Percentiles rank a stretch among this genome's conserved stretches.
These are phyloP conservation scores for Massariosphaeria phaeospora DNA, from an alignment of 495 filamentous ascomycete species.

Conservation along the genomic window DNA sequence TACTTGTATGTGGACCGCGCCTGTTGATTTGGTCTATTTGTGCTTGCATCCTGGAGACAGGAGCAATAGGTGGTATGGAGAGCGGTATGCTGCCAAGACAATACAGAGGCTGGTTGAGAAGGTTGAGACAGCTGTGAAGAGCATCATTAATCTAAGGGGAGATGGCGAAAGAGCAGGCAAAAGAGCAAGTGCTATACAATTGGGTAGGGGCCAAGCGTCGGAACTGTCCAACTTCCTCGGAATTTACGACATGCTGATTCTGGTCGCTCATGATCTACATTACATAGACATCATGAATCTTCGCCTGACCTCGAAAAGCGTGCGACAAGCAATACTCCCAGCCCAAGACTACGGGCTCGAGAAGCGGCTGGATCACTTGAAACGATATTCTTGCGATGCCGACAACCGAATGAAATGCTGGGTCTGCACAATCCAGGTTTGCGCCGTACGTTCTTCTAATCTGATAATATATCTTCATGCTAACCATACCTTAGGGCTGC, in stretches of 20 bases:
- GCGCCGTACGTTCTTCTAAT: conserved; percentile 9
- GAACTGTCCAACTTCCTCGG: conserved; percentile 17
- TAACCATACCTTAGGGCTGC: conserved; percentile 11
- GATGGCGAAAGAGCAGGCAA: not conserved
- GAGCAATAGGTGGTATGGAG: no score
- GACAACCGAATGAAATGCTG: conserved; percentile 17
- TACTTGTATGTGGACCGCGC: no score
- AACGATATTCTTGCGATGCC: conserved; percentile 16
- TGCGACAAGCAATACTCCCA: conserved; percentile 26
- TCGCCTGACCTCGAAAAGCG: conserved; percentile 13
- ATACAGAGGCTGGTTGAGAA: not conserved
- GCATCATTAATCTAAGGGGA: no score
- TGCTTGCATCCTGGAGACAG: no score
- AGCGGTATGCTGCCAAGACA: conserved; percentile 19
- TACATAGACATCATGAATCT: conserved; percentile 28
- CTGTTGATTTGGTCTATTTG: no score
- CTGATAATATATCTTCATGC: not conserved
- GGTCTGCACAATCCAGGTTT: conserved; percentile 26
- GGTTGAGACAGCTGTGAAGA: not conserved
- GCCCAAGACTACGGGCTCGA: conserved; percentile 7
- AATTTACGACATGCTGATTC: conserved; percentile 30
- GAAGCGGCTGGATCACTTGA: conserved; percentile 14
- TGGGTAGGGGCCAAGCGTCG: not conserved
- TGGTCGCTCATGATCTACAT: conserved; percentile 20
- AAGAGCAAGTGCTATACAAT: not conserved